A percentile compares a stretch with the other conserved stretches of the same genome.
These are phyloP conservation scores for Beauveria bassiana DNA, from an alignment of 2,329 filamentous ascomycete species.

Conservation along the genomic window DNA sequence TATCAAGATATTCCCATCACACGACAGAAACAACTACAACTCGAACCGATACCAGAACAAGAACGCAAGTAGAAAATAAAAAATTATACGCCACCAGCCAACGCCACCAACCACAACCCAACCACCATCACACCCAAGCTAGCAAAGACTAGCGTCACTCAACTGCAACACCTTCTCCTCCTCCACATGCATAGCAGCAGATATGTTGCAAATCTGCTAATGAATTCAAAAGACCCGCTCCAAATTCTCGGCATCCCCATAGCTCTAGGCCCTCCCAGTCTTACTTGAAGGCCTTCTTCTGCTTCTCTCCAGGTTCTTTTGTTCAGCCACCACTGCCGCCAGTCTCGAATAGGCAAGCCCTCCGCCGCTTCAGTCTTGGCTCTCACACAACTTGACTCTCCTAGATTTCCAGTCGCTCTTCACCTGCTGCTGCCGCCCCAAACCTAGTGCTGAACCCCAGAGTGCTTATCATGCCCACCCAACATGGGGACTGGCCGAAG, in stretches of 20 bases:
- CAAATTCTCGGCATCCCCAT: constrained; percentile 6
- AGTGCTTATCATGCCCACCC: constrained; percentile 1
- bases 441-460: neutral
- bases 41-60: neutral
- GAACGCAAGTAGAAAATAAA: neutral
- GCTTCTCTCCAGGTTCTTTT: constrained; percentile 14
- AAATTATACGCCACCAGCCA: neutral
- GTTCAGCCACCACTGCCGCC: constrained; percentile 12
- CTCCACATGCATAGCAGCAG: neutral
- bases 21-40: neutral
- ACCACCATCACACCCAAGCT: neutral
- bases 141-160: neutral
- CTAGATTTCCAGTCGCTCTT: neutral
- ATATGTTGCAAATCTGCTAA: constrained; percentile 1
- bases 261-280: neutral
- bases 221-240: neutral
- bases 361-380: constrained; percentile 18
- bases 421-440: neutral
- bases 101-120: neutral
- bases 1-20: neutral
- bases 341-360: constrained; percentile 16
- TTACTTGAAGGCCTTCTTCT: neutral
- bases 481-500: neutral
- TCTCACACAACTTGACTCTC: neutral
- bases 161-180: constrained; percentile 4